These are phyloP conservation scores for Amoebophrya sp. DNA, from an alignment of 169 alveolate species.

Conservation along the genomic window DNA sequence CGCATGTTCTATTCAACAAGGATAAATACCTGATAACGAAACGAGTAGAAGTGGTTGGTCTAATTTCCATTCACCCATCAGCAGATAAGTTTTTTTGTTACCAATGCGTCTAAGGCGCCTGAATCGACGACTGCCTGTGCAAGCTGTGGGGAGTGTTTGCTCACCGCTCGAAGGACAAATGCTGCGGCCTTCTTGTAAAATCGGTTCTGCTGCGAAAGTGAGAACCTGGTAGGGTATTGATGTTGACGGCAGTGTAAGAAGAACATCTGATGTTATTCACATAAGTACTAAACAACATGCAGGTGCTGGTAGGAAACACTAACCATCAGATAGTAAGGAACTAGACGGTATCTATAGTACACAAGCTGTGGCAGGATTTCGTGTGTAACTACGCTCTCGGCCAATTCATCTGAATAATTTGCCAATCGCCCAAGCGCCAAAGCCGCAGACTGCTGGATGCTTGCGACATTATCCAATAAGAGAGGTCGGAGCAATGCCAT, in stretches of 20 bases:
- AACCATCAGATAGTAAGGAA: no score
- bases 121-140: constrained; percentile 86
- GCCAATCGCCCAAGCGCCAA: constrained; percentile 89
- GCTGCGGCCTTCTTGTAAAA: constrained; percentile 89
- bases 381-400: constrained; percentile 82
- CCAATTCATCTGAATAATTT: constrained; percentile 80
- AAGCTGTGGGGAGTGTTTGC: constrained; percentile 85
- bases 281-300: not conserved
- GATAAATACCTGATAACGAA: no score
- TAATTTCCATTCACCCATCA: no score
- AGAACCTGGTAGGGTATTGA: not conserved
- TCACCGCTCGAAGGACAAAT: constrained; percentile 83
- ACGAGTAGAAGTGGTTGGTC: not conserved
- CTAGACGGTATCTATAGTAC: constrained; percentile 37
- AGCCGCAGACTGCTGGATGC: constrained; percentile 81
- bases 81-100: no score
- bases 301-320: no score
- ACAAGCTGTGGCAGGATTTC: constrained; percentile 85
- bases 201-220: constrained; percentile 55
- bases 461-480: constrained; percentile 43
- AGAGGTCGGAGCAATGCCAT: constrained; percentile 55
- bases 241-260: not conserved
- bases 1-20: no score
- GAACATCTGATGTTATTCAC: not conserved
- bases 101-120: constrained; percentile 82